Conservation (phyloP, 1,139 yeast species). For the Pichia sp. region DNA sequence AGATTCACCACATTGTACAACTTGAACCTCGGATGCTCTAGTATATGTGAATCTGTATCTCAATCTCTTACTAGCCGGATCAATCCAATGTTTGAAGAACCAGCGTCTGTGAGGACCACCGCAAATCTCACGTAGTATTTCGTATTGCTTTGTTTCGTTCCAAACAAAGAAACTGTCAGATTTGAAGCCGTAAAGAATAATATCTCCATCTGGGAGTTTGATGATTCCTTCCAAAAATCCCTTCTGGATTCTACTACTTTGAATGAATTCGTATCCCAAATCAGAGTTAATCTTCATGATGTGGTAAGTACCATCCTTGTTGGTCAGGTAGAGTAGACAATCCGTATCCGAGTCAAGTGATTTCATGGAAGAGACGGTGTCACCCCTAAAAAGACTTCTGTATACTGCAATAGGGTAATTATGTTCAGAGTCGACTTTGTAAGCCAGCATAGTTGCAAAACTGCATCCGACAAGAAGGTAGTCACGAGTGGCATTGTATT, state of each 20-base stretch:
- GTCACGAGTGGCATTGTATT: conserved; percentile 32
- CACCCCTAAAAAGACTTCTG: conserved; percentile 62
- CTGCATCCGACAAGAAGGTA: conserved; percentile 64
- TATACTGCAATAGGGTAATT: conserved; percentile 29
- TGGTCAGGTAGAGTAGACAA: conserved; percentile 36
- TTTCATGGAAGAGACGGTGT: conserved; percentile 57
- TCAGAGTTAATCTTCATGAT: conserved; percentile 23
- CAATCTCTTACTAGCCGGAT: conserved; percentile 8
- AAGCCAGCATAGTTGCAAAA: conserved; percentile 57
- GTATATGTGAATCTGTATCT: conserved; percentile 40
- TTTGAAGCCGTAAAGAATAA: conserved; percentile 72
- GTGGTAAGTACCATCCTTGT: conserved; percentile 60
- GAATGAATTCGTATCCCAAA: conserved; percentile 31
- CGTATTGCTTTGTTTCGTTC: conserved; percentile 75
- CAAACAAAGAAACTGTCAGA: conserved; percentile 73
- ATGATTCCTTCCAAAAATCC: conserved; percentile 78
- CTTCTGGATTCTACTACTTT: conserved; percentile 57
- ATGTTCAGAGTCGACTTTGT: conserved; percentile 31
- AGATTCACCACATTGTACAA: conserved; percentile 20
- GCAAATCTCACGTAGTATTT: conserved; percentile 64
- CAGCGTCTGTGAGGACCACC: conserved; percentile 92
- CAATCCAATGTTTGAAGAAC: conserved; percentile 37
- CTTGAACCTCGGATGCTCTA: conserved; percentile 42
- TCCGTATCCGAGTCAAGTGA: conserved; percentile 24
- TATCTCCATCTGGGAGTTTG: conserved; percentile 34